Evolutionary conservation across 2,329 filamentous ascomycete species (phyloP), one percentile per base, ranked within the genome.

Genomic region (Fusarium begoniae): DNA sequence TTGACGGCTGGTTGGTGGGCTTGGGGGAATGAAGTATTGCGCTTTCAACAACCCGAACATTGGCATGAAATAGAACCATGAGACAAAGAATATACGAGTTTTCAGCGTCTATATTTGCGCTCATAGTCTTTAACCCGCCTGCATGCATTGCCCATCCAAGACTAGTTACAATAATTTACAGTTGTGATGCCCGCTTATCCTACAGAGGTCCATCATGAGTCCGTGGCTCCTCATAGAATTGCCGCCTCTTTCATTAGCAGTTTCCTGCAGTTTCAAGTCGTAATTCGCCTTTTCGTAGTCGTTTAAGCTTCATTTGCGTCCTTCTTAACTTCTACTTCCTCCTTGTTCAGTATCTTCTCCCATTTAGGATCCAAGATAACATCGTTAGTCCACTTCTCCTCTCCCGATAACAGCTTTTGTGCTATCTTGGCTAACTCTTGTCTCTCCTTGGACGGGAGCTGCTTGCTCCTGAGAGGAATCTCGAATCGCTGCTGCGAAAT

Each of bases 1-100:
- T 82, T 94, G 50, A 94, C 93, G 4, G 87, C 90, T 13, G 92
- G 92, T 0, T 96, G 94, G 93, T 93, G 91, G 88, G 88, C 89
- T 35, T 95, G 92, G 93, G 94, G 94, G 7, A 87, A 95, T 75
- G 91, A 96, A 77, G 91, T 89, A 14, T 81, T 94, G 65, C 89
- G 89, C 69, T 95, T 93, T 76, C 94, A 95, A 78, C 85, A 87
- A 67, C 80, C 85, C 12, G 83, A 86, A 43, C 82, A 87, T 76
- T 92, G 89, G 89, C 61, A 37, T 18, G 61, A 54, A 58, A 70
- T 70, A 67, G 65, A 72, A 54, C 35, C 59, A 69, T 60, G 50
- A 66, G 24, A 35, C 55, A 67, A 35, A 58, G 9, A 20, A 56
- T 37, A 35, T 53, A 66, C 50, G 43, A 69, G 63, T 64, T 75